A percentile compares a stretch with the other conserved stretches of the same genome.
Conservation (phyloP, 768 basidiomycete genomes). For the Pilatotrama ljubarskyi region DNA sequence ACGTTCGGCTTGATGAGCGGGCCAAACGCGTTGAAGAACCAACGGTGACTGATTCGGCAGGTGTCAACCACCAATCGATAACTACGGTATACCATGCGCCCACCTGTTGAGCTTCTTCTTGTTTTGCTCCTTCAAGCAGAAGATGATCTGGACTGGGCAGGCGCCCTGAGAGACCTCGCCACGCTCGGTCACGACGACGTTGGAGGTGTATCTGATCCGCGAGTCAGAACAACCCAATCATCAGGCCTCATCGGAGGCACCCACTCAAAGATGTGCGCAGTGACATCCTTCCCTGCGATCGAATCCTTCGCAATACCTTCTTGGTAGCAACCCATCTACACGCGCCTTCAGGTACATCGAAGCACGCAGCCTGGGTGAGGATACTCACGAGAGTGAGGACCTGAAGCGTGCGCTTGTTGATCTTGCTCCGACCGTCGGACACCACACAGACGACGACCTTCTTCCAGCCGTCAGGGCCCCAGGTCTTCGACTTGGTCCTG, state of each 20-base stretch:
- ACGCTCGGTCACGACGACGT: slow-evolving; percentile 71
- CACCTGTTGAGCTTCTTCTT: slow-evolving; percentile 89
- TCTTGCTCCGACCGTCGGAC: slow-evolving; percentile 81
- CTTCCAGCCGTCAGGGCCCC: slow-evolving; percentile 90
- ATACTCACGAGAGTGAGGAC: slow-evolving; percentile 72
- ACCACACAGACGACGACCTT: slow-evolving; percentile 89
- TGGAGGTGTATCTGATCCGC: slow-evolving; percentile 65
- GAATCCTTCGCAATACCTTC: slow-evolving; percentile 90
- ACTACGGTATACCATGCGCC: neutral
- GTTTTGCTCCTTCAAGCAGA: slow-evolving; percentile 94
- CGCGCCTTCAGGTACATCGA: neutral
- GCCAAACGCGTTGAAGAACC: slow-evolving; percentile 97
- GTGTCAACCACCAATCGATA: neutral
- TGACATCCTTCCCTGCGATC: slow-evolving; percentile 86
- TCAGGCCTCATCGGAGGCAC: slow-evolving; percentile 28
- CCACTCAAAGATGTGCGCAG: slow-evolving; percentile 91
- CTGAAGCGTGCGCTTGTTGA: slow-evolving; percentile 90
- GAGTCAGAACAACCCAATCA: neutral
- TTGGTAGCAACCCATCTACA: slow-evolving; percentile 82
- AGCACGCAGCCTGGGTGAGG: neutral
- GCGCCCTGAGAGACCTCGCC: slow-evolving; percentile 78
- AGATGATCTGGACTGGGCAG: slow-evolving; percentile 84
- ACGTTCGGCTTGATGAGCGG: slow-evolving; percentile 87
- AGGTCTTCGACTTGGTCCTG: slow-evolving; percentile 69
- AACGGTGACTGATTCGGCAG: slow-evolving; percentile 60